Evolutionary conservation across 1,139 yeast species (phyloP).

Genomic region (Geotrichum klebahnii): DNA sequence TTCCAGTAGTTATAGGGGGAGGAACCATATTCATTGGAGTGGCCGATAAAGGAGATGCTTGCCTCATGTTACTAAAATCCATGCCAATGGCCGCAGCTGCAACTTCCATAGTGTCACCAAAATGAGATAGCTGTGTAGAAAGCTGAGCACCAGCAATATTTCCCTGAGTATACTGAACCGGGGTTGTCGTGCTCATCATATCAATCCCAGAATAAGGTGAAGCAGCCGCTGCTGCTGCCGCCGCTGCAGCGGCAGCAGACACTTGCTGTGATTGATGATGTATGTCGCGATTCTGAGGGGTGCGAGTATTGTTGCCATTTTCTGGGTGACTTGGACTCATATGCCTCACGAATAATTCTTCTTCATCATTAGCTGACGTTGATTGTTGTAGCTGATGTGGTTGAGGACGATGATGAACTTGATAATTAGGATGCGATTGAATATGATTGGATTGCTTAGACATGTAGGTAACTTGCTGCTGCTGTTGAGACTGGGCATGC

Average conservation of each 20-base stretch:
- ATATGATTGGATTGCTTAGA: too few species aligned
- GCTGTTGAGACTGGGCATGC: conserved; percentile 6
- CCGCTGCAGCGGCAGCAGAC: background rate
- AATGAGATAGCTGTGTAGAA: conserved; percentile 2
- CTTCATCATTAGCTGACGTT: conserved; percentile 24
- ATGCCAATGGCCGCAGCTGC: conserved; percentile 18
- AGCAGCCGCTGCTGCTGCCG: background rate
- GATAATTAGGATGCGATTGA: background rate
- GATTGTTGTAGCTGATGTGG: conserved; percentile 28
- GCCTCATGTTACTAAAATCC: conserved; percentile 10
- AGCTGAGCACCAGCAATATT: conserved; percentile 2
- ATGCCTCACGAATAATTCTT: conserved; percentile 18
- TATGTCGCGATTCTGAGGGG: conserved; percentile 2
- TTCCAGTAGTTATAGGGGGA: conserved; percentile 18
- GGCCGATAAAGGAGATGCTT: background rate
- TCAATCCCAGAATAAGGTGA: conserved; percentile 2
- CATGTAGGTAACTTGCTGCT: conserved; percentile 14
- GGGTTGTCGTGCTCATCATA: conserved; percentile 3
- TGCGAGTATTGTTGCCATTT: background rate
- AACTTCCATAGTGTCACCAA: conserved; percentile 14
- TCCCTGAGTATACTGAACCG: background rate
- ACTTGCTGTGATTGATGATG: background rate
- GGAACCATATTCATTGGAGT: conserved; percentile 24
- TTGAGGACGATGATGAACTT: background rate
- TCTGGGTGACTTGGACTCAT: conserved; percentile 8